A percentile compares a stretch with the other conserved stretches of the same genome.
phyloP scores from a whole-genome alignment of 192 early-diverging fungal genomes.

The Borealophlyctis nickersoniae region DNA sequence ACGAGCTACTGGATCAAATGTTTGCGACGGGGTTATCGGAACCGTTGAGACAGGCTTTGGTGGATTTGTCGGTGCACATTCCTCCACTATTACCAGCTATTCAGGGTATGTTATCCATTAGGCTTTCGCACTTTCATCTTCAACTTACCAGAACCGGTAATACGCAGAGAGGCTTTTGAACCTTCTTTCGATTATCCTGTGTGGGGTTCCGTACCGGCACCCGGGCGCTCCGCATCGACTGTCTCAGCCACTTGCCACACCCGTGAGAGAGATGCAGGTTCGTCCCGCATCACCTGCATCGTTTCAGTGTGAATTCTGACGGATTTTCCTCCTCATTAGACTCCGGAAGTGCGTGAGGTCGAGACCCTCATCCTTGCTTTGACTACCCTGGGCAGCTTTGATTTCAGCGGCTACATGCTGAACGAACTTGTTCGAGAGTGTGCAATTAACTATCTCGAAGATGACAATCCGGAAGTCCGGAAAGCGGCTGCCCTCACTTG shows the following conservation, averaged over 20 bases:
- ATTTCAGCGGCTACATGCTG: slow-evolving; percentile 79
- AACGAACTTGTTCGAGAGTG: slow-evolving; percentile 88
- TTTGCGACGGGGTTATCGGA: slow-evolving; percentile 84
- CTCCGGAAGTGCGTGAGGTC: slow-evolving; percentile 61
- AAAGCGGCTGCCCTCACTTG: slow-evolving; percentile 83
- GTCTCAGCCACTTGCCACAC: no score
- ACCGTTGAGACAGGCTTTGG: slow-evolving; percentile 74
- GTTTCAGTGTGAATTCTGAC: no score
- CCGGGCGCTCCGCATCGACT: slow-evolving; percentile 61
- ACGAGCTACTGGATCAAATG: slow-evolving; percentile 86
- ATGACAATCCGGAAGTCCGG: slow-evolving; percentile 72
- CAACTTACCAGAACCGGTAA: no score
- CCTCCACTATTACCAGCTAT: slow-evolving; percentile 76
- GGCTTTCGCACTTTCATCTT: slow-evolving; percentile 7
- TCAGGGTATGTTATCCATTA: slow-evolving; percentile 59
- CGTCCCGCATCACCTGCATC: no score
- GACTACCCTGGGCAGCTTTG: slow-evolving; percentile 77
- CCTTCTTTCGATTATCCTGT: slow-evolving; percentile 81
- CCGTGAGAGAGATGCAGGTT: slow-evolving; percentile 22
- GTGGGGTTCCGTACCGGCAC: slow-evolving; percentile 74
- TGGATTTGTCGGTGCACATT: slow-evolving; percentile 76
- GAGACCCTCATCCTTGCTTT: slow-evolving; percentile 80
- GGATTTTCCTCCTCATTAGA: no score
- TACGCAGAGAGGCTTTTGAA: slow-evolving; percentile 82
- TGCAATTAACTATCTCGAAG: slow-evolving; percentile 76